Evolutionary conservation across 1,284 basidiomycete genomes (phyloP).

Genomic region (Fomitopsis palustris): DNA sequence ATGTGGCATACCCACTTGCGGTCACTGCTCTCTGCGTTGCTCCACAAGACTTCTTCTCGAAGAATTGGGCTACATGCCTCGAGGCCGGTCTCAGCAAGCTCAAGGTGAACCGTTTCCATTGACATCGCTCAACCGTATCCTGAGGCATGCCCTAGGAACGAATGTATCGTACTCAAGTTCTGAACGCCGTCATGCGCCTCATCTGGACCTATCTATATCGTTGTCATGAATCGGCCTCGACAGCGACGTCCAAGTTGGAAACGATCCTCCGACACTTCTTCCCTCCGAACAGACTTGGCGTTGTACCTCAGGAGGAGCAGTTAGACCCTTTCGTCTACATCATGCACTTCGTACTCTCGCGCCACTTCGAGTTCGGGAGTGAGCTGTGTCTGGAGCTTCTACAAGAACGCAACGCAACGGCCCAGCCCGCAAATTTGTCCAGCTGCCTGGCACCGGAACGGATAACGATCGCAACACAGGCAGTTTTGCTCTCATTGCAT

Average conservation of each 20-base stretch:
- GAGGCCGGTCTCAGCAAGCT: slow-evolving; percentile 72
- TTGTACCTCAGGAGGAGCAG: slow-evolving; percentile 74
- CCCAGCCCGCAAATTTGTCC: slow-evolving; percentile 39
- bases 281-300: slow-evolving; percentile 60
- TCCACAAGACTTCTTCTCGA: slow-evolving; percentile 81
- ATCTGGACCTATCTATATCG: slow-evolving; percentile 95
- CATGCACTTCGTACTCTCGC: slow-evolving; percentile 80
- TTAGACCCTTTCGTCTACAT: slow-evolving; percentile 79
- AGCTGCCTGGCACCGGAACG: slow-evolving; percentile 66
- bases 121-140: neutral
- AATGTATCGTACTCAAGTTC: slow-evolving; percentile 63
- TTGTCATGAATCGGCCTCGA: slow-evolving; percentile 82
- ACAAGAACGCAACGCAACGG: slow-evolving; percentile 55
- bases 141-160: slow-evolving; percentile 61
- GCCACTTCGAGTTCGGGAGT: slow-evolving; percentile 84
- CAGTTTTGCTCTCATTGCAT: slow-evolving; percentile 73
- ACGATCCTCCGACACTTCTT: slow-evolving; percentile 78
- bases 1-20: slow-evolving; percentile 81
- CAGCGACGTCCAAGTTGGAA: slow-evolving; percentile 78
- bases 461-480: slow-evolving; percentile 74
- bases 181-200: slow-evolving; percentile 83
- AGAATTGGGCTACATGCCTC: slow-evolving; percentile 76
- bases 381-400: slow-evolving; percentile 81
- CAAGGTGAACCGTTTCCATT: slow-evolving; percentile 53
- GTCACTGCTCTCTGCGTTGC: slow-evolving; percentile 86